A percentile compares a stretch with the other conserved stretches of the same genome.
These are phyloP conservation scores for Neoboletus magnificus DNA, from an alignment of 768 basidiomycete genomes.

Conservation along the genomic window DNA sequence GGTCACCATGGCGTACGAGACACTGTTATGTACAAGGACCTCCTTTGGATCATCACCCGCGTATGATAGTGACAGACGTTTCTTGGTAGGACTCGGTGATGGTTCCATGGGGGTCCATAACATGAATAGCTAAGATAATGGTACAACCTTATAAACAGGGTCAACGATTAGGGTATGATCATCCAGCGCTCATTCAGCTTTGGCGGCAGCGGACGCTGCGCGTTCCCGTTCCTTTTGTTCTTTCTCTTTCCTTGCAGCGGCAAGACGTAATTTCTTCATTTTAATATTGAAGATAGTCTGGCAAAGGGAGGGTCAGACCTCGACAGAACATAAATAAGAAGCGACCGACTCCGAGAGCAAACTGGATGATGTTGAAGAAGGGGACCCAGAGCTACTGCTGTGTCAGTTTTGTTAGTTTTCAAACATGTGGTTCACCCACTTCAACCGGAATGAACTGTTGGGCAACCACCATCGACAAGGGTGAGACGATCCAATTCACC, in stretches of 20 bases:
- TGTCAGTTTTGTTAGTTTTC: constrained; percentile 1
- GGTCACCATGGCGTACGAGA: constrained; percentile 33
- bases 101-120: constrained; percentile 1
- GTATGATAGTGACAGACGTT: constrained; percentile 33
- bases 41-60: constrained; percentile 25
- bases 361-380: constrained; percentile 79
- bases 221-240: constrained; percentile 35
- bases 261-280: constrained; percentile 59
- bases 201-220: constrained; percentile 18
- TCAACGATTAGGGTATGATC: constrained; percentile 15
- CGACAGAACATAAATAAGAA: background rate
- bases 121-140: constrained; percentile 12
- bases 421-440: constrained; percentile 36
- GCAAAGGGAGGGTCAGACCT: background rate
- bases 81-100: constrained; percentile 4
- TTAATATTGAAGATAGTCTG: constrained; percentile 75
- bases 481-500: constrained; percentile 81
- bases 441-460: constrained; percentile 79
- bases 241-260: constrained; percentile 49
- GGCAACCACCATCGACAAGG: constrained; percentile 68
- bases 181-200: constrained; percentile 16
- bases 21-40: constrained; percentile 41
- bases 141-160: background rate
- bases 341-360: constrained; percentile 64
- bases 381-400: constrained; percentile 74